phyloP scores from a whole-genome alignment of 2,329 filamentous ascomycete species.

The Polychaeton citri region DNA sequence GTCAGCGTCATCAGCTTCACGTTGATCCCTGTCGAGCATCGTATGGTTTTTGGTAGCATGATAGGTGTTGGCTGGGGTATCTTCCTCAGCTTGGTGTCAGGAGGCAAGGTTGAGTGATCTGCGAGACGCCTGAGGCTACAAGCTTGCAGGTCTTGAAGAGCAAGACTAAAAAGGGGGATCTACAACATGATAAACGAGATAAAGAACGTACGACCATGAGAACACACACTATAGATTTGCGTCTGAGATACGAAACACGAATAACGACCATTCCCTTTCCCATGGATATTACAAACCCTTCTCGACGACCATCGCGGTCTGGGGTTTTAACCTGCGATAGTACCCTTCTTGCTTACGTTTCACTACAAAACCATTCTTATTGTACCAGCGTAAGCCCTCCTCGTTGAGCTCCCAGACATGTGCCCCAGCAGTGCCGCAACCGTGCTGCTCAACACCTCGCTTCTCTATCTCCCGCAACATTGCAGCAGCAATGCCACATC shows the following conservation, averaged over 20 bases:
- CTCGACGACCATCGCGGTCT: conserved; percentile 37
- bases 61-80: conserved; percentile 64
- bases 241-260: too few species aligned
- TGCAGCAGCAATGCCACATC: conserved; percentile 42
- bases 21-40: conserved; percentile 55
- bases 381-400: conserved; percentile 48
- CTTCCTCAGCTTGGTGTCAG: conserved; percentile 49
- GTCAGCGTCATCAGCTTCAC: conserved; percentile 60
- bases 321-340: conserved; percentile 45
- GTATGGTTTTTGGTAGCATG: conserved; percentile 55
- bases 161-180: too few species aligned
- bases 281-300: too few species aligned
- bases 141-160: too few species aligned
- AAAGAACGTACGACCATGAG: too few species aligned
- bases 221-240: too few species aligned
- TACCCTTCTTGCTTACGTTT: conserved; percentile 41
- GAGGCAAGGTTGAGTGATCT: too few species aligned
- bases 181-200: too few species aligned
- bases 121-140: too few species aligned
- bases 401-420: conserved; percentile 53
- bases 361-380: conserved; percentile 42
- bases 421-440: conserved; percentile 41
- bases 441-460: conserved; percentile 32
- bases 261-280: too few species aligned
- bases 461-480: conserved; percentile 30